Conservation (phyloP, 495 filamentous ascomycete genomes). For the Astrocystis sublimbata region DNA sequence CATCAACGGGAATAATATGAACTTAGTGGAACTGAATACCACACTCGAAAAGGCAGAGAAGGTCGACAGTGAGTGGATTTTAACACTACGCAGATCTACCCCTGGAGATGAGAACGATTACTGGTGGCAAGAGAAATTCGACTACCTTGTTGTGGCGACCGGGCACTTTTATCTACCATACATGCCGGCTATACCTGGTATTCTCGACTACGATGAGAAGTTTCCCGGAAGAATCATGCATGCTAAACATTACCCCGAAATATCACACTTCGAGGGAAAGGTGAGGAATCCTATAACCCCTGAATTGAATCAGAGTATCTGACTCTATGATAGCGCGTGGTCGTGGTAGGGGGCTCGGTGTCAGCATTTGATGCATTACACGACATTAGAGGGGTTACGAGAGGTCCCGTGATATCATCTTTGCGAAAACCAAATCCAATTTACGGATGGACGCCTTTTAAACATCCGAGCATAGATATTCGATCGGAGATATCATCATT, state of each 20-base stretch:
- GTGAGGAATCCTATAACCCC: slow-evolving; percentile 19
- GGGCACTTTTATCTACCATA: slow-evolving; percentile 42
- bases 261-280: slow-evolving; percentile 46
- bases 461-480: slow-evolving; percentile 49
- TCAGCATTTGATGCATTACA: neutral
- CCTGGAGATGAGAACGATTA: slow-evolving; percentile 30
- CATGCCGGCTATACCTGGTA: slow-evolving; percentile 31
- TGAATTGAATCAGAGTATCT: neutral
- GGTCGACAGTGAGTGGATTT: slow-evolving; percentile 13
- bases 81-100: slow-evolving; percentile 30
- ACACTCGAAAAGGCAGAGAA: neutral
- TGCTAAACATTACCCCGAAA: slow-evolving; percentile 37
- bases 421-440: slow-evolving; percentile 15
- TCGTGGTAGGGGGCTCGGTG: neutral
- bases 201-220: slow-evolving; percentile 32
- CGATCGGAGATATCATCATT: slow-evolving; percentile 46
- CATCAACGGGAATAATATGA: neutral
- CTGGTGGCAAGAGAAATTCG: slow-evolving; percentile 45
- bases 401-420: neutral
- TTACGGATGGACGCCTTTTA: slow-evolving; percentile 47
- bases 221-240: slow-evolving; percentile 38
- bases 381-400: neutral
- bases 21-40: neutral
- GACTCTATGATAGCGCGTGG: neutral
- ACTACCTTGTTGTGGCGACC: slow-evolving; percentile 34